Evolutionary conservation across 225 moss, liverwort and hornwort genomes (phyloP), one percentile per base, ranked within the genome.

Genomic region (Rhytidiadelphus loreus): DNA sequence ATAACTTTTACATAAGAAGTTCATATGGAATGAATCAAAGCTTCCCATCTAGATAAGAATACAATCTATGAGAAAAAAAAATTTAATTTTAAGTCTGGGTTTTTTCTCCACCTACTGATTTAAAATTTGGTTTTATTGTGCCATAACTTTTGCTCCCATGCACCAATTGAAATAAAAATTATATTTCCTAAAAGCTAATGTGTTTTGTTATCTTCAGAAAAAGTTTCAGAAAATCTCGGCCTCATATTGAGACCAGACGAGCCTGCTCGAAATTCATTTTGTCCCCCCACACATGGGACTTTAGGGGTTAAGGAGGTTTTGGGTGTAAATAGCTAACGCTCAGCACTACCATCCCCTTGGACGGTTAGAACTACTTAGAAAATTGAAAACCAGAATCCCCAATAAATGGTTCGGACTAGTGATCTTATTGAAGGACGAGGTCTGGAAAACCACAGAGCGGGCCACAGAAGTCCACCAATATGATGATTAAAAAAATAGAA

Each of bases 51-150:
- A 43, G 8, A 71, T 25, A 26, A 26, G 24, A 68, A 68, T 70
- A 41, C 13, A 41, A 70, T 41, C 70, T 25, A 37, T 37, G 3
- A 25, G 7, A 33, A 3, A 16, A 26, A 11, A 25, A 39, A 39
- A 69, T 39, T 41, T 23, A 7, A 37, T 9, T 43, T 15, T 26
- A 8, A 5, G 8, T 43, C 39, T 68, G 9, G 41, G 3, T 8
- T 11, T 37, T n/a, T 4, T 25, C 13, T 26, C 3, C 12, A 1
- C 71, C 43, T 16, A 0, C 6, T 1, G 3, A 28, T 16, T 9
- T 26, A 71, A 39, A 72, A 9, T 44, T 72, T 28, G 46, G 3
- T 18, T 6, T 72, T 29, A 16, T 10, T 44, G 16, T 28, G 17
- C 18, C 23, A 29, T 73, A 18, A 73, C 25, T 73, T 46, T 29